These are phyloP conservation scores for Diaporthe sp. DNA, from an alignment of 2,329 filamentous ascomycete genomes.

Conservation along the genomic window DNA sequence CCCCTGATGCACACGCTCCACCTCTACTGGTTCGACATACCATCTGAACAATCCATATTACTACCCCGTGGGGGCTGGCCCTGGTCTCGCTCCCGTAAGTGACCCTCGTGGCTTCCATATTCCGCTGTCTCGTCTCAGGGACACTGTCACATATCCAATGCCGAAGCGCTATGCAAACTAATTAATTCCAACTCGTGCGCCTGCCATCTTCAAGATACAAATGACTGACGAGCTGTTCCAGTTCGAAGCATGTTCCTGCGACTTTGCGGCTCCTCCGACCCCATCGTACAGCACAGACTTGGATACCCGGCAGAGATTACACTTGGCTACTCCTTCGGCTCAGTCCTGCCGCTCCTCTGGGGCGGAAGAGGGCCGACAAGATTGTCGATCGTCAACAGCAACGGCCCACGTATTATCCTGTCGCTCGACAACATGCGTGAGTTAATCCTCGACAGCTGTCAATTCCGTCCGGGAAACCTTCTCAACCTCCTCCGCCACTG, in stretches of 20 bases:
- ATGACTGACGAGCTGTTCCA: not conserved
- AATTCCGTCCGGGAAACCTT: not conserved
- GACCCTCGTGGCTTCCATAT: not conserved
- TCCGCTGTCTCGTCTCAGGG: not conserved
- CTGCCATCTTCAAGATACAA: not conserved
- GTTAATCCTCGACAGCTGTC: not conserved
- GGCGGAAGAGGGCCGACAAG: too few species aligned
- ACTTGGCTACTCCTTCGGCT: not conserved
- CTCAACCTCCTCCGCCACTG: not conserved
- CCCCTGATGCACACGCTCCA: not conserved
- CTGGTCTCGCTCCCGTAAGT: not conserved
- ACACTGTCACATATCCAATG: not conserved
- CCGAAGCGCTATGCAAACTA: not conserved
- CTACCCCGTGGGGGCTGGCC: not conserved
- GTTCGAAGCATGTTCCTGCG: not conserved
- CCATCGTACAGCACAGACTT: not conserved
- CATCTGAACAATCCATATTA: not conserved
- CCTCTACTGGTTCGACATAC: not conserved
- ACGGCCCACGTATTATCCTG: not conserved
- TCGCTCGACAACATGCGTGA: not conserved
- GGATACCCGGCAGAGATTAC: too few species aligned
- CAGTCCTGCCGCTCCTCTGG: not conserved
- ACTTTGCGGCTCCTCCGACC: not conserved
- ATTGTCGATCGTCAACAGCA: not conserved
- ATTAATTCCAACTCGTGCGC: not conserved